phyloP scores from a whole-genome alignment of 140 eudicot genomes.

The Bidens hawaiensis region DNA sequence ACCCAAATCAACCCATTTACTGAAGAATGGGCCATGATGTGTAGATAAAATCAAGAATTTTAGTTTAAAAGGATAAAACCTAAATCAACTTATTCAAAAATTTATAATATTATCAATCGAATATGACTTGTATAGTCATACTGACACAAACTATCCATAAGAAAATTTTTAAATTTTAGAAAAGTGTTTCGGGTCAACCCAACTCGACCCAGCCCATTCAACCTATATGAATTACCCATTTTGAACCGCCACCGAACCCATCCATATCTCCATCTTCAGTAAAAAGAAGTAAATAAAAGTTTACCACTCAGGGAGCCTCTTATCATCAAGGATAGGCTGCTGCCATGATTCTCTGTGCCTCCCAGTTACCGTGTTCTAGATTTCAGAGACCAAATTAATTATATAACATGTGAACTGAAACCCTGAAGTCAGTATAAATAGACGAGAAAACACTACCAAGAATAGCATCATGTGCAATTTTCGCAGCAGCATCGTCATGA shows the following conservation, averaged over 20 bases:
- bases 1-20: too few species aligned
- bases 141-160: too few species aligned
- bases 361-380: conserved; percentile 72
- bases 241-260: background rate
- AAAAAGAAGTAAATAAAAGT: conserved; percentile 18
- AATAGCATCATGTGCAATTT: conserved; percentile 83
- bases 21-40: too few species aligned
- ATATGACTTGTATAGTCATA: too few species aligned
- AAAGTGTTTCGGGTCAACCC: background rate
- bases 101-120: too few species aligned
- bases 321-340: conserved; percentile 76
- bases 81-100: too few species aligned
- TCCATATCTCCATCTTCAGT: background rate
- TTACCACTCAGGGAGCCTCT: conserved; percentile 87
- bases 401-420: background rate
- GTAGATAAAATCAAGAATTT: too few species aligned
- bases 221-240: background rate
- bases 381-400: conserved; percentile 9
- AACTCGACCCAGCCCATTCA: background rate
- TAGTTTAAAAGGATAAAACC: too few species aligned
- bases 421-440: background rate
- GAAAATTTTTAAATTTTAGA: too few species aligned
- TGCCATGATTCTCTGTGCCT: conserved; percentile 94
- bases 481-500: conserved; percentile 62
- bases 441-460: conserved; percentile 42